Base-by-base conservation (phyloP, 2,329 filamentous ascomycete species). In the Ciborinia camelliae region DNA sequence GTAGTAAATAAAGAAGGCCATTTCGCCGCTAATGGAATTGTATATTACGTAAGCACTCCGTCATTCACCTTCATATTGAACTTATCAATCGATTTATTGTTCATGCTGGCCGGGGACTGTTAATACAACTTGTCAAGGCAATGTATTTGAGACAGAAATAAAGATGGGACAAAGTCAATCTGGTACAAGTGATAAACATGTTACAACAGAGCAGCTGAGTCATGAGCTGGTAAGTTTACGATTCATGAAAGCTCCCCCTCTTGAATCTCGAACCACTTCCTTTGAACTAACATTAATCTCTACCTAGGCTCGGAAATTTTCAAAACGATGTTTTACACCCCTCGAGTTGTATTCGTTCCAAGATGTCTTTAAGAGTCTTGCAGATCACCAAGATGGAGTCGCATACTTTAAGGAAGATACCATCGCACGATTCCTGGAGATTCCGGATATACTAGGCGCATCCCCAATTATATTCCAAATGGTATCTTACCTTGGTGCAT, bases 301-400 rank as follows among this genome's bases (percentile, higher is more conserved):
- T 63, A 30, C 14, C 39, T 28, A 89, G 86, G 85, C 85, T 68
- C 76, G 79, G 63, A 83, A 79, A 70, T 91, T 92, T 74, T 88
- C 86, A 63, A 82, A 86, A 65, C 88, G 86, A 72, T 90, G 87
- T 76, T 91, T 90, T 76, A 86, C 86, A 0, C 82, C 86, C 1
- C 80, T 92, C 64, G 90, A 92, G 76, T 79, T 90, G 37, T 90
- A 90, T 76, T 90, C 85, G 39, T 86, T 91, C 76, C 88, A 87
- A 71, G 86, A 90, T 73, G 88, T 91, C 72, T 92, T 92, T 78
- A 83, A 82, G 66, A 84, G 81, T 65, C 85, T 92, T 26, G 87
- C 89, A 68, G 88, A 91, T 70, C 75, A 82, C 20, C 81, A 89
- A 72, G 84, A 82, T 57, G 79, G 81, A 51, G 77, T 90, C 54